Base-by-base conservation (phyloP, 352 stramenopile species). In the Poterioochromonas sp. region DNA sequence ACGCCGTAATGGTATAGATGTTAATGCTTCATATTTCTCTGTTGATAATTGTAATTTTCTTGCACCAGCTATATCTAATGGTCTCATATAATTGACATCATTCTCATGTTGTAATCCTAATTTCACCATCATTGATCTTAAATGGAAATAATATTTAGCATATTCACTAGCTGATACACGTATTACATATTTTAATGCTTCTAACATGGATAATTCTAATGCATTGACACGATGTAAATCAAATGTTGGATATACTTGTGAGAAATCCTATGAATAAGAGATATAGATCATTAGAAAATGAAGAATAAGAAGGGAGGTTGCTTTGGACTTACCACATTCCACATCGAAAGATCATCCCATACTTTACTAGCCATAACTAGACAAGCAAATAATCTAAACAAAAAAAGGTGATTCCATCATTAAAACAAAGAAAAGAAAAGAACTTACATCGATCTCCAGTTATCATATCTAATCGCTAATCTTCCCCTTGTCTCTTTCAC, bases 41-140 rank as follows among this genome's bases (percentile, higher is more conserved):
- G 65, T 74, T 15, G 39, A 15, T 35, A 74, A 39, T n/a, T 74
- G 65, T n/a, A 74, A 54, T 54, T 35, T 15, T 53, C 65, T 81
- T 0, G 84, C 84, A 29, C 85, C 84, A 54, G 86, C 81, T 11
- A 86, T 80, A 83, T 90, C 83, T 53, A 91, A 79, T 18, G 86
- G 84, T 65, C 82, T 80, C 68, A 85, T 76, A 41, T 44, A 80
- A n/a, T 83, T 83, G 35, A 88, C 63, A 43, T 87, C 81, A 65
- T 88, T 84, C n/a, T 83, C 80, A 0, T 82, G 73, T 37, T 53
- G 39, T 37, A 88, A 78, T 1, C 86, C 86, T 87, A 96, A 95
- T 15, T 88, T 88, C 34, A 92, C 92, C 40, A 94, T 88, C 90
- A 97, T 97, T 1, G 89, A 93, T 32, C 80, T 40, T 32, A 83